Conservation (phyloP, 306 rosid genomes). For the Rosa lucieae region DNA sequence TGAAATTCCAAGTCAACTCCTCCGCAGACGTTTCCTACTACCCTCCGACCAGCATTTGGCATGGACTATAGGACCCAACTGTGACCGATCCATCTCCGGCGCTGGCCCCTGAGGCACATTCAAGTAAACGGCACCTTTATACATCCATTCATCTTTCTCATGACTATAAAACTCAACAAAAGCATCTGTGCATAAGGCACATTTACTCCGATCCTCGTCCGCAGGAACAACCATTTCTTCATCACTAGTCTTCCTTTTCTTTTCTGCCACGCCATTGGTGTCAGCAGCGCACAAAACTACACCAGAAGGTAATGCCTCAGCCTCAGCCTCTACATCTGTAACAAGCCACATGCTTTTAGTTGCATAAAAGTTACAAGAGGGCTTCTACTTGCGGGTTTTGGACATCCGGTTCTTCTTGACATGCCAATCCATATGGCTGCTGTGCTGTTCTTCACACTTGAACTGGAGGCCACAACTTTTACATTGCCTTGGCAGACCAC, state of each 20-base stretch:
- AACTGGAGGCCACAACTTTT: too few relatives aligned
- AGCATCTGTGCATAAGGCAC: conserved; percentile 85
- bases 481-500: too few relatives aligned
- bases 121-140: conserved; percentile 80
- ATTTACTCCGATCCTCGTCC: conserved; percentile 76
- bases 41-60: conserved; percentile 83
- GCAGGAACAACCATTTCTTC: conserved; percentile 93
- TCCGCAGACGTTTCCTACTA: conserved; percentile 59
- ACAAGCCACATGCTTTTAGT: conserved; percentile 83
- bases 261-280: conserved; percentile 39
- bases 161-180: conserved; percentile 93
- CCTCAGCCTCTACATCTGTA: conserved; percentile 80
- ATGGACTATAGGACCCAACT: conserved; percentile 87
- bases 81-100: conserved; percentile 63
- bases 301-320: conserved; percentile 45
- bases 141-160: conserved; percentile 94
- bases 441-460: too few relatives aligned
- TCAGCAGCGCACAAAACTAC: conserved; percentile 55
- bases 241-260: conserved; percentile 37
- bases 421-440: too few relatives aligned
- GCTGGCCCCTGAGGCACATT: conserved; percentile 55
- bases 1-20: conserved; percentile 34
- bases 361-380: conserved; percentile 36
- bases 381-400: too few relatives aligned
- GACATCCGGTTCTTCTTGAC: too few relatives aligned